These are phyloP conservation scores for Citrullus mucosospermus DNA, from an alignment of 306 rosid genomes.

Conservation along the genomic window DNA sequence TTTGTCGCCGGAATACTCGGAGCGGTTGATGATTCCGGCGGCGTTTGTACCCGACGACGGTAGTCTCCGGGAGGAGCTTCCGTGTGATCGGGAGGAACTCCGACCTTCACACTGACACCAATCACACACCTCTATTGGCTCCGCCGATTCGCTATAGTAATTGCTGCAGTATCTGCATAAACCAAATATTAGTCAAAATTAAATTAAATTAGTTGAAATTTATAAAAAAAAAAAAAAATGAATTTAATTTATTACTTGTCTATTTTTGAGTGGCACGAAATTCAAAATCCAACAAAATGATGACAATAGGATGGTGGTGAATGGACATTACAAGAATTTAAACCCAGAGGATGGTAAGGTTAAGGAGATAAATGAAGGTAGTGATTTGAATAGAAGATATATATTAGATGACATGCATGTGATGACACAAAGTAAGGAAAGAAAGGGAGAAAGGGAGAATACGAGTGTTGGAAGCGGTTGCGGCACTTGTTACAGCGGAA, in stretches of 20 bases:
- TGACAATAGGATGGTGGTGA: background rate
- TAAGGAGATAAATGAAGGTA: no score
- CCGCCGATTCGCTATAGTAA: conserved; percentile 45
- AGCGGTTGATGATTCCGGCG: conserved; percentile 21
- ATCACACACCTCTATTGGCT: conserved; percentile 57
- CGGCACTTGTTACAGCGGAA: conserved; percentile 87
- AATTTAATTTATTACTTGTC: no score
- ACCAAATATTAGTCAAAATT: no score
- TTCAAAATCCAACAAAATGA: background rate
- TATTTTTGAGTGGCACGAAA: background rate
- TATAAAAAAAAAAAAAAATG: no score
- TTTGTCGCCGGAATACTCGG: conserved; percentile 47
- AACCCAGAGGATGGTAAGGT: no score
- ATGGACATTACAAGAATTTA: no score
- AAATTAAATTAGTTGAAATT: no score
- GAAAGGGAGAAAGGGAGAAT: background rate
- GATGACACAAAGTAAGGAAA: background rate
- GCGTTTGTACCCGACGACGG: conserved; percentile 6
- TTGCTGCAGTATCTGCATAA: conserved; percentile 54
- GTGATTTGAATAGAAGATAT: no score
- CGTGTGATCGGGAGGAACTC: conserved; percentile 22
- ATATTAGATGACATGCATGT: background rate
- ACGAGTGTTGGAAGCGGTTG: conserved; percentile 92
- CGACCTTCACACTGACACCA: conserved; percentile 74
- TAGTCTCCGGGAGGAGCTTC: conserved; percentile 36